Evolutionary conservation across 2,329 filamentous ascomycete species (phyloP).

Genomic region (Penicillium sp.): DNA sequence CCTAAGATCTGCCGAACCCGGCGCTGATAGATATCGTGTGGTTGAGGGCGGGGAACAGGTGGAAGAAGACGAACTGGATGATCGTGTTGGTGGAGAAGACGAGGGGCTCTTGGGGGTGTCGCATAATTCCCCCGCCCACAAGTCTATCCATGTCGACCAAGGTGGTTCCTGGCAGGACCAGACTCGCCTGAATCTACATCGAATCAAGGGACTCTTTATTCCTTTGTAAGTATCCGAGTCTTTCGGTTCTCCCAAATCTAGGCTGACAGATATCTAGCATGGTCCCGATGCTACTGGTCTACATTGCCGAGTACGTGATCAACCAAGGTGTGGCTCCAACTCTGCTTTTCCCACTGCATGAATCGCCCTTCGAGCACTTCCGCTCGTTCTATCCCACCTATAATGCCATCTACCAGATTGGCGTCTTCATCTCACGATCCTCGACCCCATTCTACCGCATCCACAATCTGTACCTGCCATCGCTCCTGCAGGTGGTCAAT

Average conservation of each 20-base stretch:
- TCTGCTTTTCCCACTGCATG: constrained; percentile 75
- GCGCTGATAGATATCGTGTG: constrained; percentile 55
- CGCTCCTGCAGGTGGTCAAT: constrained; percentile 78
- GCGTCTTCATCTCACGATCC: constrained; percentile 91
- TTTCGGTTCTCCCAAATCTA: not conserved
- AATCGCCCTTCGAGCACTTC: constrained; percentile 76
- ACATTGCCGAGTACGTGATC: constrained; percentile 94
- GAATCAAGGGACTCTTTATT: constrained; percentile 69
- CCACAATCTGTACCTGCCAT: constrained; percentile 76
- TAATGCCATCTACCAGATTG: constrained; percentile 88
- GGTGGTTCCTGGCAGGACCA: constrained; percentile 33
- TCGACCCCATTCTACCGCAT: constrained; percentile 85
- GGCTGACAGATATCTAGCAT: constrained; percentile 54
- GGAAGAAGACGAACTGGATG: constrained; percentile 35
- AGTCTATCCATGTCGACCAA: constrained; percentile 16
- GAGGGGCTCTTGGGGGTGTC: constrained; percentile 34
- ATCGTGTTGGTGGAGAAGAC: constrained; percentile 26
- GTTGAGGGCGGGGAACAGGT: constrained; percentile 48
- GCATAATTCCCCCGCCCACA: constrained; percentile 19
- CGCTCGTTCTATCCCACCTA: constrained; percentile 94
- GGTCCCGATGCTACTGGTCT: constrained; percentile 87
- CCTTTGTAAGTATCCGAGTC: constrained; percentile 55
- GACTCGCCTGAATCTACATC: constrained; percentile 58
- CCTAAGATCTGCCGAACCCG: constrained; percentile 50
- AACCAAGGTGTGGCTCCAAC: constrained; percentile 93